Evolutionary conservation across 2,329 filamentous ascomycete species (phyloP).

Genomic region (Colletotrichum chrysophilum): DNA sequence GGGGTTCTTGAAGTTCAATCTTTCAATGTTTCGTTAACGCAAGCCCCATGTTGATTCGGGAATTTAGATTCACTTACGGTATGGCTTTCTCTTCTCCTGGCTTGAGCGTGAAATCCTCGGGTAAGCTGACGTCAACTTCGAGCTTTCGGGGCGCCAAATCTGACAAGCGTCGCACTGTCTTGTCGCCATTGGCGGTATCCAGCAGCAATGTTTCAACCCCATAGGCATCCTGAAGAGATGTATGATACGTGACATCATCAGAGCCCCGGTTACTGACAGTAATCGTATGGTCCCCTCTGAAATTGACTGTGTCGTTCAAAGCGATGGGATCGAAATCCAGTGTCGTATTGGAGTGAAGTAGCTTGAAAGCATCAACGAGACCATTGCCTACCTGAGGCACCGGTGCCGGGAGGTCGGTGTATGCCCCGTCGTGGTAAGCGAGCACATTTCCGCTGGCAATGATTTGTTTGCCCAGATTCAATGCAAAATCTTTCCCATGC

Average conservation of each 20-base stretch:
- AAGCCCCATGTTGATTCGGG: background rate
- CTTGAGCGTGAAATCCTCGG: constrained; percentile 25
- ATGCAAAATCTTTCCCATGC: constrained; percentile 34
- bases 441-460: constrained; percentile 34
- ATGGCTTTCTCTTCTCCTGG: constrained; percentile 27
- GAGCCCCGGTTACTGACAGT: constrained; percentile 41
- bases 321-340: constrained; percentile 43
- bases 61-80: constrained; percentile 2
- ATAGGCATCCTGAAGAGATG: constrained; percentile 31
- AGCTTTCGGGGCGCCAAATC: constrained; percentile 21
- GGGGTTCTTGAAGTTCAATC: constrained; percentile 32
- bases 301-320: constrained; percentile 50
- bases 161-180: background rate
- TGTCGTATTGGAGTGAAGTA: constrained; percentile 40
- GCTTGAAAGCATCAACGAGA: constrained; percentile 45
- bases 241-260: constrained; percentile 36
- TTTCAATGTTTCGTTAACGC: background rate
- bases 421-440: constrained; percentile 28
- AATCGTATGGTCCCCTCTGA: constrained; percentile 30
- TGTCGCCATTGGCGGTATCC: background rate
- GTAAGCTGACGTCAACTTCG: constrained; percentile 21
- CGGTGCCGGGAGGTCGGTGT: constrained; percentile 29
- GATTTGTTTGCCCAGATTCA: constrained; percentile 32
- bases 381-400: constrained; percentile 46
- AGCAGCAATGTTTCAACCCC: constrained; percentile 38